Percentiles rank a stretch among this genome's conserved stretches.
phyloP scores from a whole-genome alignment of 106 monocot genomes.

The Acorus calamus region DNA sequence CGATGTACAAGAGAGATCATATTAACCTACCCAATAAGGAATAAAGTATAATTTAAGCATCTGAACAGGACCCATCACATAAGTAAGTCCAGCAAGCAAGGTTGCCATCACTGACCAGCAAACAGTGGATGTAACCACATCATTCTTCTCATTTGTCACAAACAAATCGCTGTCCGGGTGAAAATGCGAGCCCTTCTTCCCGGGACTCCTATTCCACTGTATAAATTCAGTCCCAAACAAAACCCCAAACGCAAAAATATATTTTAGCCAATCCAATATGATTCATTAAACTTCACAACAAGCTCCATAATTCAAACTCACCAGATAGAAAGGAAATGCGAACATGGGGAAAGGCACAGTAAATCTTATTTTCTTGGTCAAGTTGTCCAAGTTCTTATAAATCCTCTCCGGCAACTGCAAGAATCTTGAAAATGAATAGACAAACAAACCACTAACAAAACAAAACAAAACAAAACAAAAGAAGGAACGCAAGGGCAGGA shows the following conservation, averaged over 20 bases:
- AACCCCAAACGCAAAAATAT: too few species aligned
- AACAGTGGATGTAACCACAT: constrained; percentile 18
- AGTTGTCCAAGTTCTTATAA: constrained; percentile 24
- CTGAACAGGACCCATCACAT: constrained; percentile 8
- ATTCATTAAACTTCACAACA: too few species aligned
- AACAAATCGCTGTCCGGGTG: constrained; percentile 21
- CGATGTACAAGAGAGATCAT: too few species aligned
- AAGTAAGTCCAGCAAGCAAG: constrained; percentile 16
- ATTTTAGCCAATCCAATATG: too few species aligned
- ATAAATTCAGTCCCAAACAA: too few species aligned
- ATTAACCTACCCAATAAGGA: constrained; percentile 9
- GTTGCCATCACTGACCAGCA: constrained; percentile 26
- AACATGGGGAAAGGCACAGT: constrained; percentile 43
- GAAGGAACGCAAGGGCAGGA: neutral
- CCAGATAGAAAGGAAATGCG: constrained; percentile 48
- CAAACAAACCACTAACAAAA: constrained; percentile 5
- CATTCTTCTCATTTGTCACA: constrained; percentile 19
- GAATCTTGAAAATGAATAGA: neutral
- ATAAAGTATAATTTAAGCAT: constrained; percentile 22
- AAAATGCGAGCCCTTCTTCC: constrained; percentile 25
- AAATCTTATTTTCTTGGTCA: constrained; percentile 32
- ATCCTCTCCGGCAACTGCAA: constrained; percentile 16
- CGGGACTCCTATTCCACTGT: constrained; percentile 12
- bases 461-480: constrained; percentile 1
- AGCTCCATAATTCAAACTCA: constrained; percentile 4